Base-by-base conservation (phyloP, 2,329 filamentous ascomycete genomes). In the Teratosphaeria viscida region DNA sequence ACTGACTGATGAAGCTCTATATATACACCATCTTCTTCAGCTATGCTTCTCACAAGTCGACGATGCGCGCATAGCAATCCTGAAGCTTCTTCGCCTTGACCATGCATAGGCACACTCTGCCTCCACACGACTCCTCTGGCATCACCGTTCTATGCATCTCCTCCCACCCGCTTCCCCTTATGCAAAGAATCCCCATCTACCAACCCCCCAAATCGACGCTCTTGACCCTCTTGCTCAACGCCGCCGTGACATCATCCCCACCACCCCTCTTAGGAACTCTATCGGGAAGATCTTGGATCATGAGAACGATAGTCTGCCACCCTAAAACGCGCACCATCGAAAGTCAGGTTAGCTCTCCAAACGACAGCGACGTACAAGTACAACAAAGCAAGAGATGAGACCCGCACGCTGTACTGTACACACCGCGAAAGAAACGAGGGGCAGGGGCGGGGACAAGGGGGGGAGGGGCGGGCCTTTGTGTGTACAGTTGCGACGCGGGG, bases 261-360 rank as follows among this genome's bases (percentile, higher is more conserved):
- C 62, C 64, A n/a, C 68, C 65, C 32, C 72, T 64, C 65, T 74
- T 74, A 76, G 86, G 86, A 84, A 87, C 85, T 85, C 87, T 87
- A 89, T 96, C 92, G 95, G 92, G 90, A 83, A 90, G 91, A 85
- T 91, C 89, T 85, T 94, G 85, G 78, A 97, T 84, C 74, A 99
- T 95, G 75, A 89, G 87, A 77, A 92, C 82, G 71, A 99, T 82
- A 61, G 68, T 63, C 55, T 61, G 64, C 70, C 70, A 72, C 57
- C 70, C 71, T 73, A 68, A 35, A 64, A 59, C 52, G 60, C 64
- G 56, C 62, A 60, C 11, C 14, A 14, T 1, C 55, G 66, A 63
- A 65, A 61, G 61, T 63, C 59, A 67, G 61, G 62, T 61, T 57
- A 61, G 59, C 56, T 26, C 43, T 49, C 43, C 57, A 57, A 59